Evolutionary conservation across 768 basidiomycete species (phyloP).

Genomic region (Panaeolus cyanescens): DNA sequence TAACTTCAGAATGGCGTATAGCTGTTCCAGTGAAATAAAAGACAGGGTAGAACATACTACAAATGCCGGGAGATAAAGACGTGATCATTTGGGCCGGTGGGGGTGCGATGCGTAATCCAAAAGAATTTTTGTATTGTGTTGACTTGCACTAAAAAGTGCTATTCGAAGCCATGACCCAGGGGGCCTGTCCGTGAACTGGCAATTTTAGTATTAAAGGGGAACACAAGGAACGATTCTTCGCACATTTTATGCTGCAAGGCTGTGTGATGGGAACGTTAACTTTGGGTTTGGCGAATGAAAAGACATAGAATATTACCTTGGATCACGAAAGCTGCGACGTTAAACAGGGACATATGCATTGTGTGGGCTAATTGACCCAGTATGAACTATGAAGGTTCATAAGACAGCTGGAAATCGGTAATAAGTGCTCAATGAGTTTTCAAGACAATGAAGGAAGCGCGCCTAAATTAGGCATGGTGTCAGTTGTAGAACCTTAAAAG

Average conservation of each 20-base stretch:
- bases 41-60: no score
- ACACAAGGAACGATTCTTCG: background rate
- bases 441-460: background rate
- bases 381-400: background rate
- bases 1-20: background rate
- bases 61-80: no score
- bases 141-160: background rate
- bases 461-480: conserved; percentile 2
- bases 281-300: no score
- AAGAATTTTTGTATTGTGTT: no score
- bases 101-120: no score
- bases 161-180: background rate
- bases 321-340: background rate
- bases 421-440: background rate
- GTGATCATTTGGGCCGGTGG: no score
- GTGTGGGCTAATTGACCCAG: no score
- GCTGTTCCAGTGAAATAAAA: no score
- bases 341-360: background rate
- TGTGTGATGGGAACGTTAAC: background rate
- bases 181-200: background rate
- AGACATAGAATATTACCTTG: background rate
- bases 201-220: background rate
- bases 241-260: background rate
- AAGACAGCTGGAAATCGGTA: background rate
- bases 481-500: background rate